Conservation (phyloP, 345 rosid genomes). For the Kandelia obovata region DNA sequence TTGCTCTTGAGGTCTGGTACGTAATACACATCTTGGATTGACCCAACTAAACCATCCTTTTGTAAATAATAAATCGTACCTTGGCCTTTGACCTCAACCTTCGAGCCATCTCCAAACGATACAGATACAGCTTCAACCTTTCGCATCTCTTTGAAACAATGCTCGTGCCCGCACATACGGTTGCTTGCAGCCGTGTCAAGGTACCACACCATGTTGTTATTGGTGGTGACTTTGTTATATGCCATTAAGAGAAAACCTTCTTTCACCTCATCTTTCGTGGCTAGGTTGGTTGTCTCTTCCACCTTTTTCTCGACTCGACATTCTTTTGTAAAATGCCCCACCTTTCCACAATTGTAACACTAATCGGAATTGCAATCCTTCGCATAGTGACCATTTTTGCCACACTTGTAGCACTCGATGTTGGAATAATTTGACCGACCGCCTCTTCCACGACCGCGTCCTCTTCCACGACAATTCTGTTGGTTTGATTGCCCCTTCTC, state of each 20-base stretch:
- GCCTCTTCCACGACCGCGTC: not conserved
- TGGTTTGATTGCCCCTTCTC: not conserved
- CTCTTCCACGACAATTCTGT: not conserved
- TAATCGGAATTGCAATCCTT: too few species aligned
- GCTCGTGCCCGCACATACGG: constrained; percentile 5
- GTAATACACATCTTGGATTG: not conserved
- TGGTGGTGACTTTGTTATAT: constrained; percentile 3
- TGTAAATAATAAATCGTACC: constrained; percentile 1
- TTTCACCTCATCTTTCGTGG: not conserved
- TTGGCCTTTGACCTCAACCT: constrained; percentile 3
- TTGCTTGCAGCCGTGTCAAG: constrained; percentile 7
- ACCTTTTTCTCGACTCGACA: not conserved
- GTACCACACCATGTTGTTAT: constrained; percentile 14
- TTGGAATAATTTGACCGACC: not conserved
- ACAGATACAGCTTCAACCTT: not conserved
- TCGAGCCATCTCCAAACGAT: constrained; percentile 9
- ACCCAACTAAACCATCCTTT: not conserved
- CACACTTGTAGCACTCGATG: not conserved
- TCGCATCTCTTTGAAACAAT: constrained; percentile 2
- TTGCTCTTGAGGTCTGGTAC: constrained; percentile 1
- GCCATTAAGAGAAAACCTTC: constrained; percentile 16
- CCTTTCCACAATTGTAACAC: not conserved
- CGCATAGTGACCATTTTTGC: too few species aligned
- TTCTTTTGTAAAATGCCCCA: not conserved
- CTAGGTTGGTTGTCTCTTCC: constrained; percentile 11